These are phyloP conservation scores for Globisporangium perplexum DNA, from an alignment of 352 stramenopile species.

Conservation along the genomic window DNA sequence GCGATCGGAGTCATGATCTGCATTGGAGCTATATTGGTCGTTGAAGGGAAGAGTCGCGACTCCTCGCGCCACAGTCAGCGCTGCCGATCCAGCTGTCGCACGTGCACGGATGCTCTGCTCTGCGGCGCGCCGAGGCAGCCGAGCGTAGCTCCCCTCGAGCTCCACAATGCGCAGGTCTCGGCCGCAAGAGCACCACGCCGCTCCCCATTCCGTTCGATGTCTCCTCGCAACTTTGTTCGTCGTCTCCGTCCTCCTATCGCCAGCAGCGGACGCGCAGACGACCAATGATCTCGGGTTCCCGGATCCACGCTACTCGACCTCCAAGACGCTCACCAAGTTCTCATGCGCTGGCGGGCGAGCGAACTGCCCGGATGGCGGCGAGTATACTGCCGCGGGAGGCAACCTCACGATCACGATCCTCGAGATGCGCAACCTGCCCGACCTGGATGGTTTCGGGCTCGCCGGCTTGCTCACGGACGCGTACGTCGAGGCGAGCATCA, in stretches of 20 bases:
- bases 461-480: conserved; percentile 66
- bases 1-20: too few relatives aligned
- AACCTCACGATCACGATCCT: conserved; percentile 85
- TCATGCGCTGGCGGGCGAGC: conserved; percentile 57
- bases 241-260: not conserved
- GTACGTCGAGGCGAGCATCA: conserved; percentile 70
- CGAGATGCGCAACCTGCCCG: conserved; percentile 77
- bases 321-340: conserved; percentile 46
- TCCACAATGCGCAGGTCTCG: not conserved
- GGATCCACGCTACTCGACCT: conserved; percentile 55
- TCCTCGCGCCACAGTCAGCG: too few relatives aligned
- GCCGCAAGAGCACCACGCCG: not conserved
- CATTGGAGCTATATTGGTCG: too few relatives aligned
- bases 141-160: not conserved
- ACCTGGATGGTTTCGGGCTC: conserved; percentile 75
- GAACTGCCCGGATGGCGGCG: conserved; percentile 66
- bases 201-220: not conserved
- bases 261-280: conserved; percentile 27
- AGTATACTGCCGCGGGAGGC: conserved; percentile 72
- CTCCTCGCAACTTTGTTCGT: not conserved
- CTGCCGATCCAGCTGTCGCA: too few relatives aligned
- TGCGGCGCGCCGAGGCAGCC: too few relatives aligned
- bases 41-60: too few relatives aligned
- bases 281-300: conserved; percentile 52
- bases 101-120: too few relatives aligned